Evolutionary conservation across 2,329 filamentous ascomycete species (phyloP).

Genomic region (Penicillium concentricum): DNA sequence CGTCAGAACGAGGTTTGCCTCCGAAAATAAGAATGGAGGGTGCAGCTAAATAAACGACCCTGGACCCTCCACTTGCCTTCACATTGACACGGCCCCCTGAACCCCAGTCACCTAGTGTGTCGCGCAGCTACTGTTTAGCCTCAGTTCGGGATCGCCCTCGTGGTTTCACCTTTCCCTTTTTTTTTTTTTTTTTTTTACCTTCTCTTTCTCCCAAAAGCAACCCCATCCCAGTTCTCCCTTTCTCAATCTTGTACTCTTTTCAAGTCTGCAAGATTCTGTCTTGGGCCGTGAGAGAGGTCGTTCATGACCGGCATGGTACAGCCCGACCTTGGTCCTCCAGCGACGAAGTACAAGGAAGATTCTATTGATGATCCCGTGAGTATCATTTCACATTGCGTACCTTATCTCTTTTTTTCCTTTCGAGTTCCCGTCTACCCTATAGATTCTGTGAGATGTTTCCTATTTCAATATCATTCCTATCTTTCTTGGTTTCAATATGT

Average conservation of each 20-base stretch:
- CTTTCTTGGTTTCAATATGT: slow-evolving; percentile 19
- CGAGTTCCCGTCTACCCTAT: background rate
- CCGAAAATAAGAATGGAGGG: slow-evolving; percentile 26
- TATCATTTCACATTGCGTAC: slow-evolving; percentile 17
- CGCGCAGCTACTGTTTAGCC: slow-evolving; percentile 27
- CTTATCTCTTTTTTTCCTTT: background rate
- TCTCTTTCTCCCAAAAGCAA: slow-evolving; percentile 10
- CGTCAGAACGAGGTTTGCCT: slow-evolving; percentile 18
- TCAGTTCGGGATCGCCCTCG: slow-evolving; percentile 23
- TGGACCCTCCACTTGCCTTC: slow-evolving; percentile 38
- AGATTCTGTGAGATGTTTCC: slow-evolving; percentile 11
- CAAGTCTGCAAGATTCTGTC: slow-evolving; percentile 12
- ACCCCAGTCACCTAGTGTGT: slow-evolving; percentile 27
- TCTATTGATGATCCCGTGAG: slow-evolving; percentile 49
- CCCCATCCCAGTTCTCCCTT: slow-evolving; percentile 15
- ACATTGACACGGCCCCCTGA: slow-evolving; percentile 22
- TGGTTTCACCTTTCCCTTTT: slow-evolving; percentile 3
- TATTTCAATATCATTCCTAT: slow-evolving; percentile 25
- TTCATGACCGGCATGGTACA: slow-evolving; percentile 47
- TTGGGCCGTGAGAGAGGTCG: slow-evolving; percentile 27
- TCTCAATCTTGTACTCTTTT: slow-evolving; percentile 10
- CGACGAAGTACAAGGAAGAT: slow-evolving; percentile 50
- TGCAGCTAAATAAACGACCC: slow-evolving; percentile 42
- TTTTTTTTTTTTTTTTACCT: slow-evolving; percentile 14
- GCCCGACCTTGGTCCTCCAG: slow-evolving; percentile 34